Evolutionary conservation across 176 grass and related monocot species (phyloP).

Genomic region (Zea mays): DNA sequence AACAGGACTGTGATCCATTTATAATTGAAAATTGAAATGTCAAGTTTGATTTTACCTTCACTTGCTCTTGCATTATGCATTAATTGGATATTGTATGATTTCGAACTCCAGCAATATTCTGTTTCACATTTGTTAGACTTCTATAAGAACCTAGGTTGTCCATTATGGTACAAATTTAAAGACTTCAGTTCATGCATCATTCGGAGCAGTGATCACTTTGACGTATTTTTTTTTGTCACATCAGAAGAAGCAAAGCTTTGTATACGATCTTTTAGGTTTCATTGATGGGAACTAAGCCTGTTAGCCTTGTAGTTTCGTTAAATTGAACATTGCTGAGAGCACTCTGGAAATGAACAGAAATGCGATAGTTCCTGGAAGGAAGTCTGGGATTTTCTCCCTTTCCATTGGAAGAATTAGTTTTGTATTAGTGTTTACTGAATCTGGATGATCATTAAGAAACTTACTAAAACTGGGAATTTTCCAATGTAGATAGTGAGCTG

Average conservation of each 20-base stretch:
- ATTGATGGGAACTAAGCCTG: not conserved
- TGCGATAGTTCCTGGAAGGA: constrained; percentile 5
- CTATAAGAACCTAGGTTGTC: not conserved
- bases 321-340: not conserved
- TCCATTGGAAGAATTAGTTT: constrained; percentile 1
- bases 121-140: not conserved
- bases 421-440: constrained; percentile 28
- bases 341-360: constrained; percentile 29
- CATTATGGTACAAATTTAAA: not conserved
- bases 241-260: not conserved
- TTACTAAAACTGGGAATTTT: constrained; percentile 43
- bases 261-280: not conserved
- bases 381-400: not conserved
- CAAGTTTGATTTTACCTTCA: not conserved
- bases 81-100: not conserved
- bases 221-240: not conserved
- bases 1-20: not conserved
- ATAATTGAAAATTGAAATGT: not conserved
- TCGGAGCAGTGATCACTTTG: not conserved
- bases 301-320: constrained; percentile 13
- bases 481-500: constrained; percentile 78
- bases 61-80: constrained; percentile 3
- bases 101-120: not conserved
- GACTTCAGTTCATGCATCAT: not conserved
- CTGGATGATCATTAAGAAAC: not conserved